A percentile compares a stretch with the other conserved stretches of the same genome.
Evolutionary conservation across 306 rosid genomes (phyloP).

Genomic region (Cucurbita argyrosperma): DNA sequence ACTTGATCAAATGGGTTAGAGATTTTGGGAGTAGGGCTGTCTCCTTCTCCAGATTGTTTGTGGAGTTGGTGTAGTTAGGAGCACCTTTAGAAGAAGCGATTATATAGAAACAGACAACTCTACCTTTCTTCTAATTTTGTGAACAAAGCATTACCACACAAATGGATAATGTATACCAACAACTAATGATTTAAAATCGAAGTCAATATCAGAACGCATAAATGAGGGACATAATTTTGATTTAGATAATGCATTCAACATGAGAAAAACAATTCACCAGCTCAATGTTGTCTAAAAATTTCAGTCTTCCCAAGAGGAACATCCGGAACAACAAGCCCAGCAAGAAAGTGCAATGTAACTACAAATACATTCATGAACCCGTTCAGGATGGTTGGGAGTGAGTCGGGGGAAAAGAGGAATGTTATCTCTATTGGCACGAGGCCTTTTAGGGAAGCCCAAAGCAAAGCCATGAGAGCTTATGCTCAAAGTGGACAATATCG

Average conservation of each 20-base stretch:
- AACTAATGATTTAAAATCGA: neutral
- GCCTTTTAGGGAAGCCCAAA: too few relatives aligned
- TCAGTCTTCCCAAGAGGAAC: conserved; percentile 83
- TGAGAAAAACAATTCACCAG: conserved; percentile 36
- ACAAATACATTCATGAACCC: neutral
- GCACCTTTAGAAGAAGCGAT: conserved; percentile 32
- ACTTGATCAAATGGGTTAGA: too few relatives aligned
- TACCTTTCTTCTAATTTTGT: neutral
- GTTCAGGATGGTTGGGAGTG: too few relatives aligned
- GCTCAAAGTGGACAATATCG: too few relatives aligned
- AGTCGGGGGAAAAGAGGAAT: too few relatives aligned
- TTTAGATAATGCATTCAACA: neutral
- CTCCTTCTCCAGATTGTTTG: neutral
- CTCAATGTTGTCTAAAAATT: conserved; percentile 54
- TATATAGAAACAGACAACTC: neutral
- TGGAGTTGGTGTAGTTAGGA: conserved; percentile 85
- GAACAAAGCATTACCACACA: neutral
- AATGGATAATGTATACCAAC: neutral
- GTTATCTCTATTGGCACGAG: too few relatives aligned
- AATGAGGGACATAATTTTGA: too few relatives aligned
- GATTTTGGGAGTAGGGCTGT: neutral
- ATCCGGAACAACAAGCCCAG: conserved; percentile 93
- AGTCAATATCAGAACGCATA: neutral
- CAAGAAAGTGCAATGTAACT: conserved; percentile 1
- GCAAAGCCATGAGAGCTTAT: too few relatives aligned